These are phyloP conservation scores for Penicillium pulvis DNA, from an alignment of 495 filamentous ascomycete genomes.

Conservation along the genomic window DNA sequence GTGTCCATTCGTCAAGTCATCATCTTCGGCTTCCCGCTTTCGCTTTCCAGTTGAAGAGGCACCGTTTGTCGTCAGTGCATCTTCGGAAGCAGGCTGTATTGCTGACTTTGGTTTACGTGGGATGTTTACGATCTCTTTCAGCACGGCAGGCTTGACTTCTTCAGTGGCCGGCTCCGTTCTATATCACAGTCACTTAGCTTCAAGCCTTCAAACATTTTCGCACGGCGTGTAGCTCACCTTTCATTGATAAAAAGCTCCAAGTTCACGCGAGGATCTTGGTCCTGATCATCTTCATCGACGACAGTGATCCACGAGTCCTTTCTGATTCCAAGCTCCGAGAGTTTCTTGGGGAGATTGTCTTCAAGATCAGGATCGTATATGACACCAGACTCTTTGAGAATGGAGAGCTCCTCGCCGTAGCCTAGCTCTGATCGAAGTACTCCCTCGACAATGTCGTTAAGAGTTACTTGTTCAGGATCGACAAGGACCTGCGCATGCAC, in stretches of 20 bases:
- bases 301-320: conserved; percentile 79
- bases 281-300: conserved; percentile 86
- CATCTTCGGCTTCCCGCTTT: conserved; percentile 50
- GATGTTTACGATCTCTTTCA: conserved; percentile 51
- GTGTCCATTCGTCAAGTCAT: conserved; percentile 41
- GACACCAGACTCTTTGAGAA: conserved; percentile 69
- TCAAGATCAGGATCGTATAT: conserved; percentile 89
- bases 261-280: conserved; percentile 79
- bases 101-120: conserved; percentile 49
- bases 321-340: conserved; percentile 74
- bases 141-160: conserved; percentile 46
- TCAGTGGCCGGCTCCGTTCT: conserved; percentile 33
- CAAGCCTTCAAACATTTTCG: not conserved
- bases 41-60: conserved; percentile 35
- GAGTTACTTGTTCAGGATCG: conserved; percentile 72
- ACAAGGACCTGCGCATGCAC: conserved; percentile 65
- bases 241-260: conserved; percentile 66
- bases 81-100: conserved; percentile 19
- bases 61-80: conserved; percentile 21
- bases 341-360: conserved; percentile 78
- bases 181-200: conserved; percentile 14
- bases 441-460: conserved; percentile 78
- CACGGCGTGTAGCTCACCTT: conserved; percentile 27
- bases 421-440: conserved; percentile 69
- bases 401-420: conserved; percentile 80